phyloP scores from a whole-genome alignment of 176 grass and related monocot species.

The Hordeum marinum region DNA sequence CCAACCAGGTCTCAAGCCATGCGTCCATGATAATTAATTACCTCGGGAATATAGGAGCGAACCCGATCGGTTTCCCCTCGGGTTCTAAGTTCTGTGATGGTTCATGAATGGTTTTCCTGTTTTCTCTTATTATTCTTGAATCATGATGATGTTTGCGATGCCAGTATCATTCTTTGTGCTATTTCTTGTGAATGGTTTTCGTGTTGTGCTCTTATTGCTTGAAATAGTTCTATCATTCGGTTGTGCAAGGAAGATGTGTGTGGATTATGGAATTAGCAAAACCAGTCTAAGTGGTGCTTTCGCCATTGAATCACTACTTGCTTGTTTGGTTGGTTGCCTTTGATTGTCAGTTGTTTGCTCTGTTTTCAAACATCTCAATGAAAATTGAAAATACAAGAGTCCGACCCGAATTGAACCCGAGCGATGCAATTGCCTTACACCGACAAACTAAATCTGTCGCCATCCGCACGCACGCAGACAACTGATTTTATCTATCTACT shows the following conservation, averaged over 20 bases:
- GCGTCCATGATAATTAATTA: neutral
- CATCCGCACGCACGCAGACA: no score
- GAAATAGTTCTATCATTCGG: neutral
- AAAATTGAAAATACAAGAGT: neutral
- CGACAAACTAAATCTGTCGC: no score
- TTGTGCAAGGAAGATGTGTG: neutral
- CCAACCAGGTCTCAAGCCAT: neutral
- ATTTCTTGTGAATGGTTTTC: neutral
- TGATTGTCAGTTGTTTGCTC: neutral
- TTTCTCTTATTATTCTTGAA: neutral
- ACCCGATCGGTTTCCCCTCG: neutral
- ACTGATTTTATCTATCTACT: no score
- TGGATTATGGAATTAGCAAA: neutral
- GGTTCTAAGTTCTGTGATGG: neutral
- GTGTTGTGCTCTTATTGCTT: neutral
- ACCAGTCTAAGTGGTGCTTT: neutral
- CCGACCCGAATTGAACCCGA: no score
- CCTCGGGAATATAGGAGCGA: no score
- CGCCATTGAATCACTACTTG: neutral
- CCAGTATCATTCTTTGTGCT: neutral
- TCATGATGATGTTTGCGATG: neutral
- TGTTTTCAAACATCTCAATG: neutral
- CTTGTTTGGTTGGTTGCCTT: no score
- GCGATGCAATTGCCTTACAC: no score
- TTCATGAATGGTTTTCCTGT: neutral